These are phyloP conservation scores for Metschnikowia amazonensis DNA, from an alignment of 805 yeast genomes.

Conservation along the genomic window DNA sequence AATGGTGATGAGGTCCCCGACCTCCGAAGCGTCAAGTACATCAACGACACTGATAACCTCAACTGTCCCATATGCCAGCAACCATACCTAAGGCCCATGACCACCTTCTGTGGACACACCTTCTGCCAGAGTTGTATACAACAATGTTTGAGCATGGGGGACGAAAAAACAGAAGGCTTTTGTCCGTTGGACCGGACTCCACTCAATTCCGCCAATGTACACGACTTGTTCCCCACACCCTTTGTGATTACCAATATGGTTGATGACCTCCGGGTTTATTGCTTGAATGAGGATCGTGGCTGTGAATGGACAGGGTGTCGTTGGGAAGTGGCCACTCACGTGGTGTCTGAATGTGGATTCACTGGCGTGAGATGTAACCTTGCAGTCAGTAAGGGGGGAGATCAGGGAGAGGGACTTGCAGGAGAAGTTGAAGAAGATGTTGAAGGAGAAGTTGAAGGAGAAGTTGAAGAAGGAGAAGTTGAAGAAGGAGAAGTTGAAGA, in stretches of 20 bases:
- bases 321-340: conserved; percentile 55
- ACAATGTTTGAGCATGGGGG: conserved; percentile 33
- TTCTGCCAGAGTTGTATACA: conserved; percentile 55
- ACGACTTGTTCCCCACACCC: conserved; percentile 47
- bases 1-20: not conserved
- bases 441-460: not conserved
- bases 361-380: conserved; percentile 37
- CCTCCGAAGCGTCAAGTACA: conserved; percentile 6
- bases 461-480: not conserved
- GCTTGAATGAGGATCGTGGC: conserved; percentile 51
- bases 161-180: conserved; percentile 1
- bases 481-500: no score
- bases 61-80: conserved; percentile 65
- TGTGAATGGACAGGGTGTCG: conserved; percentile 56
- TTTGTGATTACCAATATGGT: conserved; percentile 54
- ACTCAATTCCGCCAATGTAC: conserved; percentile 29
- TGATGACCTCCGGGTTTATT: conserved; percentile 56
- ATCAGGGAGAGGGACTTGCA: no score
- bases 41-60: conserved; percentile 17
- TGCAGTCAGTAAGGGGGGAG: conserved; percentile 9
- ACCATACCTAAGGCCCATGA: conserved; percentile 57
- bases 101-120: conserved; percentile 66
- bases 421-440: no score
- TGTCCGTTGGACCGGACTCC: conserved; percentile 65
- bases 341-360: conserved; percentile 31